A percentile compares a stretch with the other conserved stretches of the same genome.
Evolutionary conservation across 768 basidiomycete species (phyloP).

Genomic region (Clathrus columnatus): DNA sequence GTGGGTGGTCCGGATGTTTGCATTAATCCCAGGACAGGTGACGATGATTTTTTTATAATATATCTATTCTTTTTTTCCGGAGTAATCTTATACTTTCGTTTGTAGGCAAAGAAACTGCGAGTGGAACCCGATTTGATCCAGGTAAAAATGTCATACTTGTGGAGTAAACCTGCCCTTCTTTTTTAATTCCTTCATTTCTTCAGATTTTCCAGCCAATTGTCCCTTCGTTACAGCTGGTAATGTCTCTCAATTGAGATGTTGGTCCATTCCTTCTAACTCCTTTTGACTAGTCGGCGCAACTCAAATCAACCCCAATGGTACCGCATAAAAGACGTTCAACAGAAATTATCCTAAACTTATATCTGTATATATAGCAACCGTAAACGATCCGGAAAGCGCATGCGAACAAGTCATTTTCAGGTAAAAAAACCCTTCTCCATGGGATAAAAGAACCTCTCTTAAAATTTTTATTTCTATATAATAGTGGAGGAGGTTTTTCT

Average conservation of each 20-base stretch:
- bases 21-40: slow-evolving; percentile 22
- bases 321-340: not conserved
- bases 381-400: slow-evolving; percentile 29
- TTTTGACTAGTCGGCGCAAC: slow-evolving; percentile 24
- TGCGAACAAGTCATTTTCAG: slow-evolving; percentile 29
- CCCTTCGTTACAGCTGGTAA: slow-evolving; percentile 28
- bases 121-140: slow-evolving; percentile 31
- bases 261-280: not conserved
- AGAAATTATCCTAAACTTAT: not conserved
- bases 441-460: too few relatives aligned
- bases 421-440: not conserved
- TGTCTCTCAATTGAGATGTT: not conserved
- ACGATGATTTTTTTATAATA: not conserved
- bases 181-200: not conserved
- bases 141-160: not conserved
- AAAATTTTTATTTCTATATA: not conserved
- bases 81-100: not conserved
- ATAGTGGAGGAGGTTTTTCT: slow-evolving; percentile 31
- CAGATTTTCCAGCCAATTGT: slow-evolving; percentile 34
- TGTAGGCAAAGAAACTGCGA: slow-evolving; percentile 19
- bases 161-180: not conserved
- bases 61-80: not conserved
- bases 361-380: slow-evolving; percentile 13
- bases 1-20: slow-evolving; percentile 32
- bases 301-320: slow-evolving; percentile 25